Evolutionary conservation across 2,329 filamentous ascomycete species (phyloP).

Genomic region (Metarhizium album): DNA sequence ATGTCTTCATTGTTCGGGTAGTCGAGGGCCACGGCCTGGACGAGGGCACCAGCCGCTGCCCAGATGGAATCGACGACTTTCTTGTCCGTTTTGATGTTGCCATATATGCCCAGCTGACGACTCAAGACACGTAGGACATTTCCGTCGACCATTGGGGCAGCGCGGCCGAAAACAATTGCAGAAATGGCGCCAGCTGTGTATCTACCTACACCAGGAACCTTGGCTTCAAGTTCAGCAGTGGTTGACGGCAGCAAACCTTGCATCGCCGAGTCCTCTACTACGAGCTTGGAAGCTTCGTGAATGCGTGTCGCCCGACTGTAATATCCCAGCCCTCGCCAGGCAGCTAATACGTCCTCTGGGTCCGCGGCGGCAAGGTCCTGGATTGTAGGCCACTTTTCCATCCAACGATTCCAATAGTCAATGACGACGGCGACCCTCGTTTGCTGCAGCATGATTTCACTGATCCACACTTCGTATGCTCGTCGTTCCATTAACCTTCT

Average conservation of each 20-base stretch:
- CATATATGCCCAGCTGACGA: slow-evolving; percentile 46
- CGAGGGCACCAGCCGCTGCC: slow-evolving; percentile 45
- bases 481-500: slow-evolving; percentile 36
- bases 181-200: slow-evolving; percentile 55
- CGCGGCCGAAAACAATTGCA: slow-evolving; percentile 49
- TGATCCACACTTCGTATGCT: slow-evolving; percentile 57
- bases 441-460: slow-evolving; percentile 58
- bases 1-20: slow-evolving; percentile 11
- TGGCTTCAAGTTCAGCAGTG: slow-evolving; percentile 33
- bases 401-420: slow-evolving; percentile 54
- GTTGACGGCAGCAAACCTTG: slow-evolving; percentile 38
- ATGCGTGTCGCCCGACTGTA: slow-evolving; percentile 54
- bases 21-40: slow-evolving; percentile 37
- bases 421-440: slow-evolving; percentile 52
- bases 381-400: slow-evolving; percentile 48
- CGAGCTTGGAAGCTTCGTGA: slow-evolving; percentile 42
- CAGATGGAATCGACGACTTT: slow-evolving; percentile 41
- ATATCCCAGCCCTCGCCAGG: slow-evolving; percentile 53
- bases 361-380: slow-evolving; percentile 41
- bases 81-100: slow-evolving; percentile 46
- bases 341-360: slow-evolving; percentile 44
- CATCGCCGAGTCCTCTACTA: slow-evolving; percentile 31
- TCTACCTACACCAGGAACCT: slow-evolving; percentile 48
- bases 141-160: slow-evolving; percentile 52
- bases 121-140: slow-evolving; percentile 52